phyloP scores from a whole-genome alignment of 2,329 filamentous ascomycete genomes.

The Thielaviopsis musarum region DNA sequence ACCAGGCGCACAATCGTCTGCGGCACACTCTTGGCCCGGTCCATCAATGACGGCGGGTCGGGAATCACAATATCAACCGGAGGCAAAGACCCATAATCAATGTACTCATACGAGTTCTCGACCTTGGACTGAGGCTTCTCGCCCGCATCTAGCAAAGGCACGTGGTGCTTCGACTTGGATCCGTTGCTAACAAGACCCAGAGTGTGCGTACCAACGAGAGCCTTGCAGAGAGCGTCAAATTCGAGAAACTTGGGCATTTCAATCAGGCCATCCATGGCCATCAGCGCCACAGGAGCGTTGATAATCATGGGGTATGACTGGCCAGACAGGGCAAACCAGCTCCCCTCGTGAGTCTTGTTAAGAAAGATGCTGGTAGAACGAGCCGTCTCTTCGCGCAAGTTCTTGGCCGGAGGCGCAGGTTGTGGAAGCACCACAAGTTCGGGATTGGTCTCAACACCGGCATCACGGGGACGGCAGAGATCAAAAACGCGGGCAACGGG shows the following conservation, averaged over 20 bases:
- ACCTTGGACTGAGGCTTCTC: conserved; percentile 14
- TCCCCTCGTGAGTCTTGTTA: conserved; percentile 70
- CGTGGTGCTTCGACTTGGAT: conserved; percentile 19
- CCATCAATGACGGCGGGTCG: conserved; percentile 28
- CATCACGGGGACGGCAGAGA: conserved; percentile 56
- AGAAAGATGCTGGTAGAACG: conserved; percentile 58
- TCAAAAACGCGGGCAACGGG: conserved; percentile 84
- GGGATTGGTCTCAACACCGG: conserved; percentile 45
- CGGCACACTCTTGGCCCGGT: conserved; percentile 33
- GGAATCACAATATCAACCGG: conserved; percentile 14
- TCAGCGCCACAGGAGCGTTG: conserved; percentile 36
- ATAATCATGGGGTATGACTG: conserved; percentile 72
- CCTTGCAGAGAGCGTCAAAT: conserved; percentile 35
- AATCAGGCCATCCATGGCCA: conserved; percentile 30
- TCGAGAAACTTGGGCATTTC: conserved; percentile 19
- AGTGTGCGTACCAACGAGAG: conserved; percentile 55
- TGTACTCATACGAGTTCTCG: conserved; percentile 17
- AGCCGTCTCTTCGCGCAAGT: conserved; percentile 32
- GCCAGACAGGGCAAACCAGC: conserved; percentile 90
- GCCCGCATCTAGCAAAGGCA: conserved; percentile 23
- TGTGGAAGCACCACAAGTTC: conserved; percentile 77
- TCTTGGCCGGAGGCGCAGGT: conserved; percentile 46
- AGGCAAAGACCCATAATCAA: conserved; percentile 18
- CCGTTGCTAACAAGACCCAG: conserved; percentile 27
- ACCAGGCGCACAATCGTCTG: conserved; percentile 24